Percentiles rank a stretch among this genome's conserved stretches.
Evolutionary conservation across 371 early-diverging fungal species (phyloP).

Genomic region (Syncephalastrum racemosum): DNA sequence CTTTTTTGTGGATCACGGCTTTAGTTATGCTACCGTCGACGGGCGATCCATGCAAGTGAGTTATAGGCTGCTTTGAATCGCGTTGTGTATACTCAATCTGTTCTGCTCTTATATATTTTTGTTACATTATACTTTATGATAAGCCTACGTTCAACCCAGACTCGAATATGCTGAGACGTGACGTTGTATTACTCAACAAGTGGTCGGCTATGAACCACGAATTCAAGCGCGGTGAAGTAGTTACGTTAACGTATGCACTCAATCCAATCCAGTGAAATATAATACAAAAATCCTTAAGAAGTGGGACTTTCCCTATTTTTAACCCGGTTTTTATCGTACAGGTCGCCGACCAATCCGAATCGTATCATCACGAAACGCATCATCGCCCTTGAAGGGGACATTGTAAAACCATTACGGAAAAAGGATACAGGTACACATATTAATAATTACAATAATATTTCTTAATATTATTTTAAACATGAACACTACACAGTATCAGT

Average conservation of each 20-base stretch:
- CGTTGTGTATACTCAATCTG: background rate
- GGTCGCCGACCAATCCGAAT: constrained; percentile 76
- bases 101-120: too few relatives aligned
- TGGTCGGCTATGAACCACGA: constrained; percentile 53
- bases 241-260: constrained; percentile 65
- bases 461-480: too few relatives aligned
- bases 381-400: constrained; percentile 85
- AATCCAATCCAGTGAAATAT: too few relatives aligned
- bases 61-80: background rate
- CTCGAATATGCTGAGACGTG: constrained; percentile 63
- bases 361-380: constrained; percentile 79
- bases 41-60: constrained; percentile 77
- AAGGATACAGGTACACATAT: background rate
- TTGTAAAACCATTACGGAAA: constrained; percentile 56
- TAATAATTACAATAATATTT: background rate
- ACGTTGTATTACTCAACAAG: constrained; percentile 79
- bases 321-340: constrained; percentile 16
- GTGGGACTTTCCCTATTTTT: constrained; percentile 2
- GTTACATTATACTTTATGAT: constrained; percentile 4
- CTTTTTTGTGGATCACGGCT: constrained; percentile 62
- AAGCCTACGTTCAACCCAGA: constrained; percentile 92
- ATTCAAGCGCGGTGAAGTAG: constrained; percentile 77
- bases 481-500: constrained; percentile 47
- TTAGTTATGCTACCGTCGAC: constrained; percentile 56
- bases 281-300: background rate